Conservation (phyloP, 305 asterid species). For the Rubia peregrina region DNA sequence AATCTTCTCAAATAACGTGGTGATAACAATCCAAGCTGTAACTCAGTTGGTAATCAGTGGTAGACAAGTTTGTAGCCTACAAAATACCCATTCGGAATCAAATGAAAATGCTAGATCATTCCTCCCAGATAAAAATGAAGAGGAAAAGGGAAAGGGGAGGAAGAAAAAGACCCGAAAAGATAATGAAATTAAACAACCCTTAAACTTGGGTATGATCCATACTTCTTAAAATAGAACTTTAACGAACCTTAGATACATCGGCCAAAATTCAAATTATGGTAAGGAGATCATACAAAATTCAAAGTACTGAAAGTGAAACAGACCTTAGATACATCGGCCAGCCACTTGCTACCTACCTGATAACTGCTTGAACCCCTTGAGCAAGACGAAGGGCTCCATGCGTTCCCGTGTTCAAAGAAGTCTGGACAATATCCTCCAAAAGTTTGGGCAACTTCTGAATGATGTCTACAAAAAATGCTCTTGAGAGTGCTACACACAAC, state of each 20-base stretch:
- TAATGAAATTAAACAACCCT: background rate
- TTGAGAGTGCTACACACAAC: constrained; percentile 4
- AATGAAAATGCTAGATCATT: background rate
- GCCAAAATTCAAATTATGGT: no score
- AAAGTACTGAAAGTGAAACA: background rate
- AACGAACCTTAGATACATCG: background rate
- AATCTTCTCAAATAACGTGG: constrained; percentile 83
- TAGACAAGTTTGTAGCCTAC: constrained; percentile 58
- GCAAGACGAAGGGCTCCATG: constrained; percentile 89
- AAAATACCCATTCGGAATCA: constrained; percentile 13
- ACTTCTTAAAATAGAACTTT: background rate
- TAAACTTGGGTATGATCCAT: background rate
- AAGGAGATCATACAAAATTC: background rate
- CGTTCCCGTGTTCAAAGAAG: constrained; percentile 89
- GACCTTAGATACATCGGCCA: constrained; percentile 84
- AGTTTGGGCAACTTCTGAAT: constrained; percentile 77
- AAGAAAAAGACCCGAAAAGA: background rate
- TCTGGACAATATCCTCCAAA: constrained; percentile 84
- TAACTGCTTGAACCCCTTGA: constrained; percentile 94
- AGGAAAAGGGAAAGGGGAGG: background rate
- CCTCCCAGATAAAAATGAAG: background rate
- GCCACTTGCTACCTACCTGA: constrained; percentile 94
- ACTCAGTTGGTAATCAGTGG: constrained; percentile 51
- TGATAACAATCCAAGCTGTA: constrained; percentile 91
- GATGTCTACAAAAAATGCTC: constrained; percentile 42